These are phyloP conservation scores for Trichoderma polysporum DNA, from an alignment of 2,329 filamentous ascomycete species.

Conservation along the genomic window DNA sequence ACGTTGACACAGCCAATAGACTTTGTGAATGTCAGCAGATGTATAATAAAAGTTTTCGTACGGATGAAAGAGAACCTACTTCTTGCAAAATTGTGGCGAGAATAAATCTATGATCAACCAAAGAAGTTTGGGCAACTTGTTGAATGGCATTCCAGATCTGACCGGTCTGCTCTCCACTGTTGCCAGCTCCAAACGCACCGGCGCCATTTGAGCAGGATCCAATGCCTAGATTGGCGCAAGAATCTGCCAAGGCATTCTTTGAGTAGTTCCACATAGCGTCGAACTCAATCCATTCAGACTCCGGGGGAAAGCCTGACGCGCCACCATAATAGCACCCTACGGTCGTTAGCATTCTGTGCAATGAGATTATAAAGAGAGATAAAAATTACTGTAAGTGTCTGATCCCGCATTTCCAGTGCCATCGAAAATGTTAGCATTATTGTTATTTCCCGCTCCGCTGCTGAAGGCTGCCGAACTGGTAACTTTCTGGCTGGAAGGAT, in stretches of 20 bases:
- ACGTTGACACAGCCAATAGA: constrained; percentile 45
- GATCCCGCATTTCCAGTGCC: constrained; percentile 1
- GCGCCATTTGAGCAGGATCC: constrained; percentile 3
- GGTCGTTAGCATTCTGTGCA: background rate
- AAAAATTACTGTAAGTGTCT: constrained; percentile 5
- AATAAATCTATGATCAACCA: constrained; percentile 11
- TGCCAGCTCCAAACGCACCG: background rate
- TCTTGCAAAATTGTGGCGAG: constrained; percentile 15
- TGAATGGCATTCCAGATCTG: constrained; percentile 10
- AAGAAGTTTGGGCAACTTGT: constrained; percentile 5
- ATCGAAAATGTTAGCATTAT: constrained; percentile 5
- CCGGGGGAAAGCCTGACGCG: background rate
- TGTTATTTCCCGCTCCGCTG: constrained; percentile 10
- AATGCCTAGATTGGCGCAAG: constrained; percentile 3
- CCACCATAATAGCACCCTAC: constrained; percentile 8
- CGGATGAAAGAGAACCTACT: background rate
- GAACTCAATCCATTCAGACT: constrained; percentile 6
- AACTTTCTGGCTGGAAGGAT: background rate
- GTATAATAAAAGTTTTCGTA: background rate
- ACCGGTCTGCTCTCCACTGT: constrained; percentile 8
- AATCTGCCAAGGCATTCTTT: constrained; percentile 1
- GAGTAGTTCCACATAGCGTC: constrained; percentile 16
- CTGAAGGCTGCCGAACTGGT: constrained; percentile 2
- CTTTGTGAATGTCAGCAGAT: constrained; percentile 28
- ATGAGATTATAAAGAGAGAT: too few relatives aligned